Percentiles rank a stretch among this genome's conserved stretches.
Evolutionary conservation across 2,329 filamentous ascomycete genomes (phyloP).

Genomic region (Bipolaris victoriae): DNA sequence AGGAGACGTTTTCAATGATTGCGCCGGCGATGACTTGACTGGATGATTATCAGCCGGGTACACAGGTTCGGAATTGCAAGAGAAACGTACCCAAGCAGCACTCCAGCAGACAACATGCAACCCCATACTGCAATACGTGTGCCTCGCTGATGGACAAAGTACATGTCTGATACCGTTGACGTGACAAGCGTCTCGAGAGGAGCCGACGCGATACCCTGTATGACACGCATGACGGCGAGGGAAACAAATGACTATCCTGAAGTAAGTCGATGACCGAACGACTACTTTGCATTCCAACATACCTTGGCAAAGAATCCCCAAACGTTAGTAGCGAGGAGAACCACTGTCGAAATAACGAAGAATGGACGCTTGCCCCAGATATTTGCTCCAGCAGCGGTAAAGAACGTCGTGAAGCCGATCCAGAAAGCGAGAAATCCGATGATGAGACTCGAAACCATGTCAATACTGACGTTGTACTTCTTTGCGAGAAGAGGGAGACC

Average conservation of each 20-base stretch:
- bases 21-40: constrained; percentile 54
- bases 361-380: constrained; percentile 49
- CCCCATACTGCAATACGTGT: constrained; percentile 79
- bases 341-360: constrained; percentile 46
- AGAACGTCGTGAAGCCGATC: constrained; percentile 52
- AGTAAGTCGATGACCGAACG: neutral
- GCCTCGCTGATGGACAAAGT: constrained; percentile 85
- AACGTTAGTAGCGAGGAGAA: constrained; percentile 47
- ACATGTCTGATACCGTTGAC: constrained; percentile 86
- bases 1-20: constrained; percentile 49
- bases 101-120: constrained; percentile 44
- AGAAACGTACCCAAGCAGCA: constrained; percentile 49
- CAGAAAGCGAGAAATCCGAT: constrained; percentile 48
- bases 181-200: constrained; percentile 92
- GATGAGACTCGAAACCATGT: constrained; percentile 48
- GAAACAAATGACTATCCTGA: constrained; percentile 43
- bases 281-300: neutral
- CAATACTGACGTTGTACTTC: constrained; percentile 48
- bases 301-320: constrained; percentile 51
- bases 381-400: constrained; percentile 50
- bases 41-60: neutral
- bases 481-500: constrained; percentile 44
- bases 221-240: constrained; percentile 64
- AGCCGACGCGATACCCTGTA: constrained; percentile 85
- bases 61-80: constrained; percentile 25